Evolutionary conservation across 495 filamentous ascomycete genomes (phyloP).

Genomic region (Tuber borchii): DNA sequence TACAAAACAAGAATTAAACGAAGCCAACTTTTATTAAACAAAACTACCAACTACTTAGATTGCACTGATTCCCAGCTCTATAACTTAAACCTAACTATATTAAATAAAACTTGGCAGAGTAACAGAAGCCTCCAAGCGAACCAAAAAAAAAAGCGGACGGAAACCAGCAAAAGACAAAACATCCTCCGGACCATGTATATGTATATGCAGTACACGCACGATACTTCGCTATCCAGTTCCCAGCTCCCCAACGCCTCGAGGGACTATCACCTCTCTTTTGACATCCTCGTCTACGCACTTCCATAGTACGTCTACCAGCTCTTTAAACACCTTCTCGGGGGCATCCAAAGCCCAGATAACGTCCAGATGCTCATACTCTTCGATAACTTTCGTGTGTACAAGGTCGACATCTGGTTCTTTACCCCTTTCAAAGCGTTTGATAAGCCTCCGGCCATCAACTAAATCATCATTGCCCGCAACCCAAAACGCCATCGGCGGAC

Average conservation of each 20-base stretch:
- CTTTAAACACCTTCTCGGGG: conserved; percentile 73
- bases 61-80: background rate
- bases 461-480: conserved; percentile 72
- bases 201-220: background rate
- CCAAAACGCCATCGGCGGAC: conserved; percentile 86
- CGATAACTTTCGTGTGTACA: conserved; percentile 74
- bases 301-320: conserved; percentile 80
- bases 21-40: background rate
- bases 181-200: background rate
- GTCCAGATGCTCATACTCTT: conserved; percentile 92
- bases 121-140: background rate
- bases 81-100: background rate
- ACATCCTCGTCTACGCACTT: conserved; percentile 53
- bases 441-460: conserved; percentile 71
- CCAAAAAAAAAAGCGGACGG: background rate
- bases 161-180: background rate
- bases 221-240: conserved; percentile 13
- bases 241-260: conserved; percentile 14
- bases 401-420: conserved; percentile 75
- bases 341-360: conserved; percentile 94
- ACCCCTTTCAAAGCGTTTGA: conserved; percentile 67
- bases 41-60: background rate
- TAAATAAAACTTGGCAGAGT: no score
- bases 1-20: background rate
- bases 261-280: conserved; percentile 26